Percentiles rank a stretch among this genome's conserved stretches.
Evolutionary conservation across 345 rosid genomes (phyloP).

Genomic region (Corchorus olitorius): DNA sequence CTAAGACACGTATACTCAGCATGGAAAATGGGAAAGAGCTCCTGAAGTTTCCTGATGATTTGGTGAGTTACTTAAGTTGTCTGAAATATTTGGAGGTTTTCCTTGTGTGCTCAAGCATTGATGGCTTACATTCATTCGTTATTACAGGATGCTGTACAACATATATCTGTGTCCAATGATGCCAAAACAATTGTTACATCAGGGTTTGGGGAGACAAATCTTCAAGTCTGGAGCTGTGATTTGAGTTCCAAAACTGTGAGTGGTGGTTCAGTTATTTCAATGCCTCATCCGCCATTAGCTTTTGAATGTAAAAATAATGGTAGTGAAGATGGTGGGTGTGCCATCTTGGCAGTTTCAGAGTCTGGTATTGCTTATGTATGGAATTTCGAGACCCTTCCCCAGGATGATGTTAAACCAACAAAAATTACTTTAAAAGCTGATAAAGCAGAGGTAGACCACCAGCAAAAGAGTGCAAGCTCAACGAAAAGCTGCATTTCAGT

Average conservation of each 20-base stretch:
- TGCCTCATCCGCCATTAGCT: slow-evolving; percentile 31
- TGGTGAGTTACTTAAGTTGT: slow-evolving; percentile 29
- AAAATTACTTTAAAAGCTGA: slow-evolving; percentile 37
- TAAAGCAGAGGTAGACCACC: slow-evolving; percentile 25
- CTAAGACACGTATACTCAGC: slow-evolving; percentile 27
- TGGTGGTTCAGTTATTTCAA: slow-evolving; percentile 37
- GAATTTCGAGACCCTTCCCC: slow-evolving; percentile 31
- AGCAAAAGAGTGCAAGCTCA: slow-evolving; percentile 21
- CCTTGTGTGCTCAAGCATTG: slow-evolving; percentile 15
- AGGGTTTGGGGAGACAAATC: slow-evolving; percentile 35
- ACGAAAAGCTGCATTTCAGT: slow-evolving; percentile 33
- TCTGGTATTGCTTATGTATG: slow-evolving; percentile 41
- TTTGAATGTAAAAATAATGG: slow-evolving; percentile 33
- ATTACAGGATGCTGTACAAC: slow-evolving; percentile 39
- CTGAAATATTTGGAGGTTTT: slow-evolving; percentile 1
- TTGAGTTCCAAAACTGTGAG: slow-evolving; percentile 26
- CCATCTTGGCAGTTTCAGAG: slow-evolving; percentile 39
- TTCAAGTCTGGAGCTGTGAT: slow-evolving; percentile 47
- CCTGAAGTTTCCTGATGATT: slow-evolving; percentile 36
- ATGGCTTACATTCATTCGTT: slow-evolving; percentile 7
- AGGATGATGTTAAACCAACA: slow-evolving; percentile 32
- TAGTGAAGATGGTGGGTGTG: slow-evolving; percentile 20
- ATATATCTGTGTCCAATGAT: slow-evolving; percentile 41
- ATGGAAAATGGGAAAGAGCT: slow-evolving; percentile 47
- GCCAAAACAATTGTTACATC: slow-evolving; percentile 41